phyloP scores from a whole-genome alignment of 768 basidiomycete genomes.

The Kwoniella bestiolae region DNA sequence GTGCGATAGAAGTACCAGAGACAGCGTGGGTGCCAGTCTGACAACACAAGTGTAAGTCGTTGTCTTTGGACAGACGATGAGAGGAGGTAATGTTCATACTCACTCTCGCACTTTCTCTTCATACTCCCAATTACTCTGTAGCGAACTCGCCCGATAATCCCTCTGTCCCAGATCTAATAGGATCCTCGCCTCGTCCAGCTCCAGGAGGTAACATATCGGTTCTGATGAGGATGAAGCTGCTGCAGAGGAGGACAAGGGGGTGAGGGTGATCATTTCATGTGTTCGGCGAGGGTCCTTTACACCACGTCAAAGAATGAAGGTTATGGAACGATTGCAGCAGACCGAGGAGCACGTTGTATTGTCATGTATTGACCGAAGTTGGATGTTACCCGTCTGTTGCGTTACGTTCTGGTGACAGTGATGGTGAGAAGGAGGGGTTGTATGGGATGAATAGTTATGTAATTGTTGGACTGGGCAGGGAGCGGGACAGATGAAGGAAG shows the following conservation, averaged over 20 bases:
- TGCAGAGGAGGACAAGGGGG: slow-evolving; percentile 73
- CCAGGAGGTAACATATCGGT: slow-evolving; percentile 73
- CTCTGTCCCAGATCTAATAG: slow-evolving; percentile 89
- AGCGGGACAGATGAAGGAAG: neutral
- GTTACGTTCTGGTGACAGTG: too few species aligned
- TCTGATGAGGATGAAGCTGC: slow-evolving; percentile 63
- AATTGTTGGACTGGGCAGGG: neutral
- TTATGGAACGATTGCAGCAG: neutral
- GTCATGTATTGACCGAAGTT: neutral
- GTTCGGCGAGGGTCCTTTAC: slow-evolving; percentile 8
- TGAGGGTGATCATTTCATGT: slow-evolving; percentile 91
- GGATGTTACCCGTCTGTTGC: neutral
- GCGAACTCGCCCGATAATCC: slow-evolving; percentile 46
- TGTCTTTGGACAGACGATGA: too few species aligned
- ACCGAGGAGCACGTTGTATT: neutral
- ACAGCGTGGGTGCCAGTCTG: slow-evolving; percentile 78
- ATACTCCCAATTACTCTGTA: slow-evolving; percentile 44
- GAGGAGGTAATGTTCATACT: slow-evolving; percentile 11
- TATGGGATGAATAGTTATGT: too few species aligned
- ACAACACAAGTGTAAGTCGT: neutral
- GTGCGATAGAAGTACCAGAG: slow-evolving; percentile 91
- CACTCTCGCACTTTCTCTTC: slow-evolving; percentile 56
- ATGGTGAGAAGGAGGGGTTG: neutral
- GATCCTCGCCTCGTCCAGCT: slow-evolving; percentile 91
- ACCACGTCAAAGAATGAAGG: neutral